phyloP scores from a whole-genome alignment of 805 yeast genomes.

The Ogataea pignaliae region DNA sequence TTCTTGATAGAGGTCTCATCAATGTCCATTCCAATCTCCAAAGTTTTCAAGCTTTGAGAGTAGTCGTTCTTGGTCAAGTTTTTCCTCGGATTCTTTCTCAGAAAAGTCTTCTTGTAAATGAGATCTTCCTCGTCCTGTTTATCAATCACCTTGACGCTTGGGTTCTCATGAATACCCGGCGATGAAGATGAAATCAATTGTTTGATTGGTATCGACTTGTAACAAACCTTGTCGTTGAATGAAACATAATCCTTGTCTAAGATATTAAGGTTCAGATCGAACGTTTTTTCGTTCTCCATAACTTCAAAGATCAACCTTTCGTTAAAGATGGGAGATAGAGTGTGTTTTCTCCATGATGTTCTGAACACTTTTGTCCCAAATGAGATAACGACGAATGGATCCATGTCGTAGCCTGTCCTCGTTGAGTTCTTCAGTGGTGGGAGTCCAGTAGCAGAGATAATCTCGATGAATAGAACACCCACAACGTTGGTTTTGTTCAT shows the following conservation, averaged over 20 bases:
- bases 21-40: constrained; percentile 31
- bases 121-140: constrained; percentile 10
- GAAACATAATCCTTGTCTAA: constrained; percentile 83
- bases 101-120: constrained; percentile 13
- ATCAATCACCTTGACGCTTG: constrained; percentile 10
- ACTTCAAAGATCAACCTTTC: constrained; percentile 80
- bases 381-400: constrained; percentile 89
- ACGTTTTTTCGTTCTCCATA: constrained; percentile 58
- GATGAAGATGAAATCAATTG: constrained; percentile 22
- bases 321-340: constrained; percentile 75
- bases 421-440: constrained; percentile 75
- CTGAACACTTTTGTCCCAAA: constrained; percentile 85
- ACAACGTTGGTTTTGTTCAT: constrained; percentile 34
- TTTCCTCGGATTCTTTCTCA: constrained; percentile 27
- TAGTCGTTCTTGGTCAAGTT: constrained; percentile 32
- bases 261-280: constrained; percentile 63
- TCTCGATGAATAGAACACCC: constrained; percentile 78
- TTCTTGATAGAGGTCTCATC: constrained; percentile 29
- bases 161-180: constrained; percentile 4
- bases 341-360: constrained; percentile 80
- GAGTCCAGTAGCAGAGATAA: constrained; percentile 65
- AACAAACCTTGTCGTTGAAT: constrained; percentile 78
- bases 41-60: constrained; percentile 38
- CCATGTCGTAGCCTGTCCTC: constrained; percentile 86
- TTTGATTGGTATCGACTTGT: constrained; percentile 49